Evolutionary conservation across 768 basidiomycete species (phyloP), one percentile per base, ranked within the genome.

Genomic region (Lentinus brumalis): DNA sequence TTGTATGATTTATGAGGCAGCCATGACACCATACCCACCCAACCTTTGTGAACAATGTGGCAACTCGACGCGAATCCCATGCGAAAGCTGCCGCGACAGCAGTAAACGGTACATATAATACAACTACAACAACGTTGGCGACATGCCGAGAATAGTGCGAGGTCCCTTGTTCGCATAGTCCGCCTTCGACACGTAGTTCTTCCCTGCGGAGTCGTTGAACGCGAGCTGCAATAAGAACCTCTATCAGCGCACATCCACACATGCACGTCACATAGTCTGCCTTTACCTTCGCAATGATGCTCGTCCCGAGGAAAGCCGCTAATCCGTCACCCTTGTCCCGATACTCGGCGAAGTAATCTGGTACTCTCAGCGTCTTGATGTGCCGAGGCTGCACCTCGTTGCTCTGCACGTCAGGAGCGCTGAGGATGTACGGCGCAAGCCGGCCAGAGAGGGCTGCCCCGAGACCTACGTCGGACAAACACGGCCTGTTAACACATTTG

Each of bases 301-400:
- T 88, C 16, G 86, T 80, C 1, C 93, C 93, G 58, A 95, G 75
- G 78, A 94, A 95, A 11, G 88, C 86, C 4, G 91, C 88, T 41
- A 88, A 78, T 2, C 88, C 88, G 55, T 93, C 91, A 2, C 92
- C 93, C 46, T 86, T 91, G 52, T 94, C 91, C 58, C 92, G 80
- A 68, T 91, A 97, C 71, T 96, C 93, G 8, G 90, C 88, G 71
- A 94, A 97, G 73, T 95, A 96, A 35, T 96, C 94, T 0, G 94
- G 94, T 8, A 94, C 82, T 39, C 77, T 82, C 52, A 92, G 70
- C 6, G 86, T 78, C 26, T 86, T 83, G 42, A 86, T 83, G 31
- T 76, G 73, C 32, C 85, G 83, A n/a, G 92, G 79, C 66, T 92
- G 92, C 21, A 89, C 76, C 11, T 93, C 90, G 35, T 84, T 88